Conservation (phyloP, 345 rosid species). For the Lagerstroemia speciosa region DNA sequence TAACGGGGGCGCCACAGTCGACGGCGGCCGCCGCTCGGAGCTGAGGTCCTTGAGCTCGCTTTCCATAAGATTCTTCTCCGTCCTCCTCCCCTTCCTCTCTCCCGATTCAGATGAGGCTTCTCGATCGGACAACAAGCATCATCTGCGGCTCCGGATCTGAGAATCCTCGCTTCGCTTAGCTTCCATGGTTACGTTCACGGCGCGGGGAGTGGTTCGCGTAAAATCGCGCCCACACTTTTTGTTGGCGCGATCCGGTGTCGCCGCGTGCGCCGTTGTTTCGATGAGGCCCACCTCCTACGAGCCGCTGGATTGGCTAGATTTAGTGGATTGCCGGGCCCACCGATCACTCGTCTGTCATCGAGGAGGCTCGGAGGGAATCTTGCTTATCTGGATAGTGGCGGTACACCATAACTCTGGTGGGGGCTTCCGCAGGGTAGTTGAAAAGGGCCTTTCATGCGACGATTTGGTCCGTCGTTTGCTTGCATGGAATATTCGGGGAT, state of each 20-base stretch:
- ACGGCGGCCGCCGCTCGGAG: conserved; percentile 13
- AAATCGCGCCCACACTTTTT: neutral
- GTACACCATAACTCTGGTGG: too few relatives aligned
- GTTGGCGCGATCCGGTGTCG: neutral
- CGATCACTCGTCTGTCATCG: neutral
- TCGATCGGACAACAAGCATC: neutral
- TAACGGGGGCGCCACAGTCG: neutral
- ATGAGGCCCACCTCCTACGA: neutral
- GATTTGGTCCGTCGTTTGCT: too few relatives aligned
- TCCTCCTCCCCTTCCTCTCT: neutral
- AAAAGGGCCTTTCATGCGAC: too few relatives aligned
- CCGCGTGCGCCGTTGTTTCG: neutral
- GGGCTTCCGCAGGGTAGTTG: too few relatives aligned
- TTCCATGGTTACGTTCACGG: conserved; percentile 1
- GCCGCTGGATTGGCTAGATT: neutral
- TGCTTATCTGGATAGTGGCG: too few relatives aligned
- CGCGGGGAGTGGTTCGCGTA: conserved; percentile 8
- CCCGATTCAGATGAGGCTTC: conserved; percentile 3
- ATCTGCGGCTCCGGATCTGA: neutral
- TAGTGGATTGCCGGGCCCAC: neutral
- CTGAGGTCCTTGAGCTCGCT: conserved; percentile 50
- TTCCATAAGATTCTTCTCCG: conserved; percentile 31
- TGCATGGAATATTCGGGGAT: too few relatives aligned
- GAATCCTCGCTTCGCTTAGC: neutral
- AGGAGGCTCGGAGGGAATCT: neutral